Conservation (phyloP, 495 filamentous ascomycete genomes). For the Talaromyces wortmannii region DNA sequence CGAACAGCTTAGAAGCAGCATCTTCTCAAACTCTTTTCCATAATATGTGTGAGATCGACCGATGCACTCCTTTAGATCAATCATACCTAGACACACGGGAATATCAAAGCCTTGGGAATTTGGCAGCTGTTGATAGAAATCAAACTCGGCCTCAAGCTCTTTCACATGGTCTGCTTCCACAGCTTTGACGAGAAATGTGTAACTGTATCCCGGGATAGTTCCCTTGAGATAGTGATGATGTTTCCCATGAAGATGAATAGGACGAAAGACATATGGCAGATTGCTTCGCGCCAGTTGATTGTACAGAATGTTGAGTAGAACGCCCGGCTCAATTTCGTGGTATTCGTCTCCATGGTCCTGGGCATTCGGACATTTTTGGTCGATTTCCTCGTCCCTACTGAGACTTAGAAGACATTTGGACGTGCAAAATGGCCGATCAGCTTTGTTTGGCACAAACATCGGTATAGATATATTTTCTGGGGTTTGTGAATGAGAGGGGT, state of each 20-base stretch:
- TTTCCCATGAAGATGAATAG: neutral
- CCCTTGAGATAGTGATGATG: neutral
- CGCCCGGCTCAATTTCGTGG: neutral
- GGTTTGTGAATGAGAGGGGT: neutral
- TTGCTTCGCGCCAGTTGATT: neutral
- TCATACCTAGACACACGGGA: neutral
- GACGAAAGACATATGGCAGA: neutral
- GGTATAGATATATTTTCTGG: neutral
- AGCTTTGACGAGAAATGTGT: neutral
- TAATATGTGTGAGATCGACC: neutral
- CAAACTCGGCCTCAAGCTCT: neutral
- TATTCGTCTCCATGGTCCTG: neutral
- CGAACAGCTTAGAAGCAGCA: neutral
- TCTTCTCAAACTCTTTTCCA: neutral
- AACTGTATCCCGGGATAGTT: neutral
- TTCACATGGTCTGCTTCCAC: neutral
- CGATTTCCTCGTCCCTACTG: neutral
- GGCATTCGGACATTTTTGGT: neutral
- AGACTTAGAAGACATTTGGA: neutral
- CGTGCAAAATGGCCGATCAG: neutral
- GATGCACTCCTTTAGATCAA: neutral
- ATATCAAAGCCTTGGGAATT: neutral
- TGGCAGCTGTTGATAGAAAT: neutral
- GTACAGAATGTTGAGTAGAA: neutral
- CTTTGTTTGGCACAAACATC: neutral